phyloP scores from a whole-genome alignment of 139 green algal species.

The Asterochloris sp. region DNA sequence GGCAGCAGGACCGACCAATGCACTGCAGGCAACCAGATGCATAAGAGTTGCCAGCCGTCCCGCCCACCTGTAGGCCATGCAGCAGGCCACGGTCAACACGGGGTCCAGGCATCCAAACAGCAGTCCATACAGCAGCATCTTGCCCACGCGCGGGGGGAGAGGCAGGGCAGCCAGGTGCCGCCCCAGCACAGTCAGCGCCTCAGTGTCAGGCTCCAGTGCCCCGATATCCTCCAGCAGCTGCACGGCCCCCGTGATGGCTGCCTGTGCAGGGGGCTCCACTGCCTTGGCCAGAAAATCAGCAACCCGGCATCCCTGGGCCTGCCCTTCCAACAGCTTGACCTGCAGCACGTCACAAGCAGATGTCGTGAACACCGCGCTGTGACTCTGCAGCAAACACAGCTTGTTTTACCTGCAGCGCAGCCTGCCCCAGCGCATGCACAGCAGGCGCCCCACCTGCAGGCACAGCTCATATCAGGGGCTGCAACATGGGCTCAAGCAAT shows the following conservation, averaged over 20 bases:
- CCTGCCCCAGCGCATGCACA: neutral
- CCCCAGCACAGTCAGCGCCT: constrained; percentile 75
- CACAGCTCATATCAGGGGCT: neutral
- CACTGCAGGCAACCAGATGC: too few species aligned
- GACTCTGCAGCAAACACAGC: too few species aligned
- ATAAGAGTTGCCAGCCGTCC: too few species aligned
- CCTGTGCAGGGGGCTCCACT: constrained; percentile 49
- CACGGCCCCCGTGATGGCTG: constrained; percentile 44
- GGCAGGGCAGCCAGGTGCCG: constrained; percentile 79
- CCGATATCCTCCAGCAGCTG: constrained; percentile 60
- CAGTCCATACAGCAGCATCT: constrained; percentile 80
- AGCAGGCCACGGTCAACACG: constrained; percentile 72
- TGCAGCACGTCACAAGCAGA: constrained; percentile 6
- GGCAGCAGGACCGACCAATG: too few species aligned
- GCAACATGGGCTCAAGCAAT: neutral
- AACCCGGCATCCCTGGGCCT: constrained; percentile 1
- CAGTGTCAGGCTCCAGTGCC: constrained; percentile 34
- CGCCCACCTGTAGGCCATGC: constrained; percentile 53
- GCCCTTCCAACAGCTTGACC: constrained; percentile 57
- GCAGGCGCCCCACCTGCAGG: neutral
- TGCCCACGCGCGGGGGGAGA: constrained; percentile 69
- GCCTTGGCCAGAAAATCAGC: constrained; percentile 57
- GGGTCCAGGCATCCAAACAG: constrained; percentile 77
- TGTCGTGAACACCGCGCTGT: too few species aligned
- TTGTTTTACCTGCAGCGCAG: neutral